These are phyloP conservation scores for Penicillium lagena DNA, from an alignment of 495 filamentous ascomycete genomes.

Conservation along the genomic window DNA sequence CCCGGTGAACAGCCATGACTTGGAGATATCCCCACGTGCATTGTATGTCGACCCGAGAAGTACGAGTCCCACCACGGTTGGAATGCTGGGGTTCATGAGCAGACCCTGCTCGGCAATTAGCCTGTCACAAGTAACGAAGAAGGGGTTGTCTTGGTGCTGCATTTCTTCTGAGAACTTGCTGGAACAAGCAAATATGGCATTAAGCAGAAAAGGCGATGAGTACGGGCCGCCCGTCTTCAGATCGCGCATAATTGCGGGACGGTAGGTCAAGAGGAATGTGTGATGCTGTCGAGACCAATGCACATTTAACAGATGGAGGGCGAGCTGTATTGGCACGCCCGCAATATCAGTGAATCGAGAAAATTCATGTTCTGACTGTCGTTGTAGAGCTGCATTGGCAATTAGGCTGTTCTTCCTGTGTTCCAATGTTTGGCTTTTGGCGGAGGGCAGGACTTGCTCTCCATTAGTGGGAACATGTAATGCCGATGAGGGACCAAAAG, in stretches of 20 bases:
- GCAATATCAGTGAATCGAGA: neutral
- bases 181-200: conserved; percentile 29
- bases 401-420: neutral
- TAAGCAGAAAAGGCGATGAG: conserved; percentile 28
- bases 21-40: conserved; percentile 14
- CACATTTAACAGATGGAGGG: conserved; percentile 8
- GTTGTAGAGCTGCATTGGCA: neutral
- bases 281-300: conserved; percentile 29
- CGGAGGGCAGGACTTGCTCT: neutral
- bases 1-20: conserved; percentile 31
- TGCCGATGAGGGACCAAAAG: conserved; percentile 1
- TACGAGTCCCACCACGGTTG: conserved; percentile 18
- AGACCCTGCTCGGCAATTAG: conserved; percentile 10
- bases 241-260: conserved; percentile 33
- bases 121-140: conserved; percentile 19
- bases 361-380: neutral
- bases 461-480: neutral
- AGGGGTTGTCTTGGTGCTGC: conserved; percentile 26
- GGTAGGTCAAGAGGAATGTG: conserved; percentile 26
- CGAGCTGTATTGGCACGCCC: conserved; percentile 1
- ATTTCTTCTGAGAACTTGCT: conserved; percentile 21
- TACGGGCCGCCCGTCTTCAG: conserved; percentile 26
- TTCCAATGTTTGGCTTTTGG: neutral
- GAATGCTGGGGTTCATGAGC: conserved; percentile 15
- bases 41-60: conserved; percentile 16